Percentiles rank a stretch among this genome's conserved stretches.
Conservation (phyloP, 2,329 filamentous ascomycete genomes). For the Xylaria sp. region DNA sequence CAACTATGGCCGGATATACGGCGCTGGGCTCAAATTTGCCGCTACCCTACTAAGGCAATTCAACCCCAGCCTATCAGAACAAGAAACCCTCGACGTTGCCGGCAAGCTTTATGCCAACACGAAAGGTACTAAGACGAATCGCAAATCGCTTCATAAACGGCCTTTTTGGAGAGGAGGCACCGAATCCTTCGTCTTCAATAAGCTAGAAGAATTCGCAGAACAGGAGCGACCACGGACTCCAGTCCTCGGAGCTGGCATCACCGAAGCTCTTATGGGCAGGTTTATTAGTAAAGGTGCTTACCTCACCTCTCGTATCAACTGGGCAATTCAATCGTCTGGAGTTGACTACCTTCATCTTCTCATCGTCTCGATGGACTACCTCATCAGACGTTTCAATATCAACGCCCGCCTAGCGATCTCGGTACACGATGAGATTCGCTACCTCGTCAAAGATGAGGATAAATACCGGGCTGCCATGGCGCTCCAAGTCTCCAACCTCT, state of each 20-base stretch:
- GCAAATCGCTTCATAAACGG: conserved; percentile 76
- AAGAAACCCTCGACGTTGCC: conserved; percentile 80
- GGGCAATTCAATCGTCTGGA: conserved; percentile 97
- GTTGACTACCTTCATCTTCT: conserved; percentile 97
- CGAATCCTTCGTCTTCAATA: conserved; percentile 98
- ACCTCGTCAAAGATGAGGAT: conserved; percentile 86
- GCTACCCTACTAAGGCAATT: conserved; percentile 91
- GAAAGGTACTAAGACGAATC: conserved; percentile 86
- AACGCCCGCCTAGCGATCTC: conserved; percentile 89
- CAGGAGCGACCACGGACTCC: conserved; percentile 92
- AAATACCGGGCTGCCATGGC: conserved; percentile 93
- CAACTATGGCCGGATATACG: conserved; percentile 98
- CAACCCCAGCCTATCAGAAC: conserved; percentile 84
- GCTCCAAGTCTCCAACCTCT: conserved; percentile 91
- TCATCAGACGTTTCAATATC: conserved; percentile 86
- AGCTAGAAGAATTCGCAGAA: conserved; percentile 96
- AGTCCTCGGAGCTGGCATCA: conserved; percentile 93
- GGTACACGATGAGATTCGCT: conserved; percentile 97
- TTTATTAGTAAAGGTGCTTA: conserved; percentile 91
- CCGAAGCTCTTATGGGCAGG: conserved; percentile 89
- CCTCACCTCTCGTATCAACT: conserved; percentile 97
- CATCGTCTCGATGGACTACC: conserved; percentile 93
- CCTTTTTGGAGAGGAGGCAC: conserved; percentile 96
- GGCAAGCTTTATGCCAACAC: conserved; percentile 86
- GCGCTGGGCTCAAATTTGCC: conserved; percentile 95